Percentiles rank a stretch among this genome's conserved stretches.
Conservation (phyloP, 2,329 filamentous ascomycete genomes). For the Aspergillus puulaauensis region DNA sequence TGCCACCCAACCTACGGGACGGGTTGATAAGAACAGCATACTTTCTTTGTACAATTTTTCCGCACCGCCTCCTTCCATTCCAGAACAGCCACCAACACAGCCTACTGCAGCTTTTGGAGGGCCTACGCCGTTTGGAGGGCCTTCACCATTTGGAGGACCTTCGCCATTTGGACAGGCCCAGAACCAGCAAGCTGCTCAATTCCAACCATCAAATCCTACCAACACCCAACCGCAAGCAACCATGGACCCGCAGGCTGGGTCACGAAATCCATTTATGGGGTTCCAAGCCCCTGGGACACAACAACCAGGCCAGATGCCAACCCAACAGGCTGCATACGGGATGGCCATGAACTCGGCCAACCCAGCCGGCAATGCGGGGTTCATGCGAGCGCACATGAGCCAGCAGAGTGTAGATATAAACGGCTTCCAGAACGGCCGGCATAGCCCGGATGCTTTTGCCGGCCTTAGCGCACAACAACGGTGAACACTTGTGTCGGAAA, state of each 20-base stretch:
- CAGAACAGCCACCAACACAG: slow-evolving; percentile 31
- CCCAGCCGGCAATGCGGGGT: slow-evolving; percentile 13
- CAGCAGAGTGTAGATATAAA: slow-evolving; percentile 51
- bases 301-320: slow-evolving; percentile 8
- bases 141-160: slow-evolving; percentile 20
- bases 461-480: slow-evolving; percentile 49
- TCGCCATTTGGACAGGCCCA: slow-evolving; percentile 24
- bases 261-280: slow-evolving; percentile 28
- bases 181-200: slow-evolving; percentile 8
- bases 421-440: slow-evolving; percentile 46
- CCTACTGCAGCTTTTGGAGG: slow-evolving; percentile 21
- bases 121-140: slow-evolving; percentile 21
- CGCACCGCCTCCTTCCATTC: slow-evolving; percentile 35
- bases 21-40: slow-evolving; percentile 48
- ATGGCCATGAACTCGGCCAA: slow-evolving; percentile 16
- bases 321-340: slow-evolving; percentile 14
- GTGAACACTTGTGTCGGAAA: slow-evolving; percentile 14
- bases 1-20: slow-evolving; percentile 41
- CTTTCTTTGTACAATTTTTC: slow-evolving; percentile 48
- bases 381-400: slow-evolving; percentile 42
- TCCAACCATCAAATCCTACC: slow-evolving; percentile 17
- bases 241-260: slow-evolving; percentile 21
- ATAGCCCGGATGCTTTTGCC: slow-evolving; percentile 53
- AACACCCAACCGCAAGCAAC: slow-evolving; percentile 12
- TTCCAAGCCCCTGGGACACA: slow-evolving; percentile 6